Evolutionary conservation across 139 green algal species (phyloP).

Genomic region (Volvox africanus): DNA sequence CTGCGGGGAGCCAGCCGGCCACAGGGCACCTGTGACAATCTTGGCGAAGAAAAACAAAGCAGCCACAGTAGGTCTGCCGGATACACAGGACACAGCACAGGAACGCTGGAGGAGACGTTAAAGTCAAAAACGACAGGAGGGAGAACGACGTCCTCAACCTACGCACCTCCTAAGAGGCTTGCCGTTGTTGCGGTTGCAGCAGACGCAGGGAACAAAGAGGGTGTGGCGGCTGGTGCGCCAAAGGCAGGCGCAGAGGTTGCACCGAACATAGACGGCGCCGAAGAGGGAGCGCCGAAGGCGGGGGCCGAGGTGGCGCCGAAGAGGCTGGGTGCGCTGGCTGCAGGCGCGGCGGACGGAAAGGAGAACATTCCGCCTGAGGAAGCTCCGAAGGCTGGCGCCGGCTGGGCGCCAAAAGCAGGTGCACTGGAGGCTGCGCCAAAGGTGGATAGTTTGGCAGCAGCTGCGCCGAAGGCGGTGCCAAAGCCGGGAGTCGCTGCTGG

Average conservation of each 20-base stretch:
- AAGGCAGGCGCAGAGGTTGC: background rate
- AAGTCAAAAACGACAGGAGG: no score
- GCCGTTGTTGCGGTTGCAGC: background rate
- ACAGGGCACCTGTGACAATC: no score
- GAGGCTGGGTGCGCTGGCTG: background rate
- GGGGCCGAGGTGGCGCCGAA: background rate
- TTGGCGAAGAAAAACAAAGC: no score
- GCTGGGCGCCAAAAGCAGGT: background rate
- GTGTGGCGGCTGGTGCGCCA: background rate
- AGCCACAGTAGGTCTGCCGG: no score
- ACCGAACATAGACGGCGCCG: conserved; percentile 19
- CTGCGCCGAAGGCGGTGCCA: background rate
- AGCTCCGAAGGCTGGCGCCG: no score
- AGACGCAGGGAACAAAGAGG: background rate
- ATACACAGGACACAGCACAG: no score
- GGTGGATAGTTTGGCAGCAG: background rate
- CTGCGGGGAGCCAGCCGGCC: no score
- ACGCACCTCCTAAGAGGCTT: conserved; percentile 17
- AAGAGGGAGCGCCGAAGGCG: background rate
- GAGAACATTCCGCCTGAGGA: background rate
- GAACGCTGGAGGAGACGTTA: no score
- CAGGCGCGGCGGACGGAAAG: conserved; percentile 1
- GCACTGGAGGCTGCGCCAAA: conserved; percentile 7
- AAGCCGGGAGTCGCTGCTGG: conserved; percentile 8
- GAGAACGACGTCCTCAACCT: no score